Evolutionary conservation across 2,329 filamentous ascomycete genomes (phyloP), one percentile per base, ranked within the genome.

Genomic region (Coniochaeta sp.): DNA sequence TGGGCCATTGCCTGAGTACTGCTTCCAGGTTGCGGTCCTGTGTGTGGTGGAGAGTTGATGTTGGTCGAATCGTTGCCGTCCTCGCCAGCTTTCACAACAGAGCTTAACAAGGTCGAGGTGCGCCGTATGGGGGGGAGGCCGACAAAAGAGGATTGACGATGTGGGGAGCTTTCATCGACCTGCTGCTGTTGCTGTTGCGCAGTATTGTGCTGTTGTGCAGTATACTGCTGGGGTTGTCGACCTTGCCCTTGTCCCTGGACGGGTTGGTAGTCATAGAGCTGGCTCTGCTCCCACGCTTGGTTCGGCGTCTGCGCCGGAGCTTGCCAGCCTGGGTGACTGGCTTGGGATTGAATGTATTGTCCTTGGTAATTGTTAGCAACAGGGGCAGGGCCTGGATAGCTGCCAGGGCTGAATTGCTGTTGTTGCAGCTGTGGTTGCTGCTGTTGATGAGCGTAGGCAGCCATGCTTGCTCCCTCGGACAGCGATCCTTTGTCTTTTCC

Each of bases 61-160:
- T 24, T 44, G 19, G 9, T 44, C 34, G 56, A 34, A 54, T 42
- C 57, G 58, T 28, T 57, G 38, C 61, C 55, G 30, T 61, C 60
- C 32, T 40, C 58, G 34, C 61, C 62, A 62, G 62, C 60, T 10
- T 72, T 75, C 38, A 70, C 69, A 59, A 81, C 64, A 19, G 67
- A 68, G 34, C 78, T 66, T 47, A 79, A 80, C 69, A 87, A 83
- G 3, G 81, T 82, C 17, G 84, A 86, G 16, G 77, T 79, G 34
- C 82, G 77, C 54, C 82, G 78, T 61, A 87, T 85, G 1, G 82
- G 82, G 3, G 85, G 84, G 40, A 88, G 70, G 1, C 81, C 81
- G 24, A 80, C 73, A 63, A 87, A 87, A 1, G 81, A 84, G 1
- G 79, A 74, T 12, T 76, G 72, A 34, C 79, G 75, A 42, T 75